Evolutionary conservation across 2,329 filamentous ascomycete species (phyloP).

Genomic region (Cercospora beticola): DNA sequence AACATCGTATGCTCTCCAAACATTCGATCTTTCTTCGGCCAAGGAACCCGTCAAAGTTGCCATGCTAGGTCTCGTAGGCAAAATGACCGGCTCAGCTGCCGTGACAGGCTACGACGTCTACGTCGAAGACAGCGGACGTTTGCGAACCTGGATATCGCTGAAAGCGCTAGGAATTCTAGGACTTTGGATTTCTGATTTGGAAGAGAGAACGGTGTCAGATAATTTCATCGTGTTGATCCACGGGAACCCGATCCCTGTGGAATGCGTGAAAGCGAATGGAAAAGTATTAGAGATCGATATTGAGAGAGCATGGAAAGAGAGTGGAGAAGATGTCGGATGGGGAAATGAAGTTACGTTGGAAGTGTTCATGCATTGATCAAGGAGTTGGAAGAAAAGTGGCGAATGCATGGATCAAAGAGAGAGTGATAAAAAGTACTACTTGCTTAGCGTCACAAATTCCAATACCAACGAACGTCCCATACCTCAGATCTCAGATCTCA

Average conservation of each 20-base stretch:
- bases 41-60: constrained; percentile 57
- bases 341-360: constrained; percentile 76
- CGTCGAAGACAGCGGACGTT: constrained; percentile 58
- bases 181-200: constrained; percentile 74
- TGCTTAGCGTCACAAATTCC: background rate
- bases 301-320: constrained; percentile 72
- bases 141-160: constrained; percentile 66
- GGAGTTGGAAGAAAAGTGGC: too few species aligned
- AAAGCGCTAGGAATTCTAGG: constrained; percentile 78
- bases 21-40: constrained; percentile 45
- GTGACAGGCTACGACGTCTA: constrained; percentile 63
- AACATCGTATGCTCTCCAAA: constrained; percentile 66
- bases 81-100: constrained; percentile 87
- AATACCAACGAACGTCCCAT: background rate
- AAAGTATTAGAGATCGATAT: constrained; percentile 75
- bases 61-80: constrained; percentile 74
- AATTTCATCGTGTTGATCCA: constrained; percentile 59
- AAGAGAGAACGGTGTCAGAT: constrained; percentile 45
- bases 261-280: constrained; percentile 58
- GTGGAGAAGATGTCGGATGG: constrained; percentile 69
- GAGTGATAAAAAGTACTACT: background rate
- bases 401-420: background rate
- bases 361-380: constrained; percentile 49
- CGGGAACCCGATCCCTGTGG: constrained; percentile 65
- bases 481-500: background rate